Percentiles rank a stretch among this genome's conserved stretches.
phyloP scores from a whole-genome alignment of 345 rosid genomes.

The Cardamine occulta region DNA sequence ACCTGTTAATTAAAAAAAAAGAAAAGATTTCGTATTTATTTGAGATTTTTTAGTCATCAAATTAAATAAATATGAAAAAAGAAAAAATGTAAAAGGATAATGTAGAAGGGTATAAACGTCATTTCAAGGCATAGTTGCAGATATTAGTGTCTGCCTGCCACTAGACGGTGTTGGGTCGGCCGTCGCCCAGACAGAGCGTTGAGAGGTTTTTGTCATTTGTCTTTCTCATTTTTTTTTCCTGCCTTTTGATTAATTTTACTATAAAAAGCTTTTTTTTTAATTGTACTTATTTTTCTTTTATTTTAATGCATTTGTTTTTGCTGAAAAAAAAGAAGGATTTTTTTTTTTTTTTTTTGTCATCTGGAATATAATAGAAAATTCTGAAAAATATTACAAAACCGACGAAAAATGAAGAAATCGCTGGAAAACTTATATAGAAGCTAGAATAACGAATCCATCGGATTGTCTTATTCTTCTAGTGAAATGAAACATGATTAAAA shows the following conservation, averaged over 20 bases:
- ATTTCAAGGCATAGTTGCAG: constrained; percentile 34
- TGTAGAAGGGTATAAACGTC: constrained; percentile 36
- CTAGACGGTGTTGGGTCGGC: constrained; percentile 46
- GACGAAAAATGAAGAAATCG: too few species aligned
- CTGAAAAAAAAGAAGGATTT: neutral
- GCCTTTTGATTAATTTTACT: neutral
- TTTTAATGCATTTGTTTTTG: neutral
- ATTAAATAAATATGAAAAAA: neutral
- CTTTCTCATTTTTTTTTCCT: constrained; percentile 15
- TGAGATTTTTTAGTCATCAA: neutral
- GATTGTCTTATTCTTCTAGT: too few species aligned
- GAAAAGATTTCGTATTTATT: constrained; percentile 25
- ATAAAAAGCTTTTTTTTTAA: neutral
- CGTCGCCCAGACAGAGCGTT: constrained; percentile 39
- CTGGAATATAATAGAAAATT: too few species aligned
- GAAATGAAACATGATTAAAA: too few species aligned
- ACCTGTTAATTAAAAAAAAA: too few species aligned
- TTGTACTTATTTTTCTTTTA: neutral
- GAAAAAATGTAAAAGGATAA: neutral
- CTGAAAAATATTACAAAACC: too few species aligned
- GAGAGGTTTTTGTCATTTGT: constrained; percentile 42
- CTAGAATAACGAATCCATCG: too few species aligned
- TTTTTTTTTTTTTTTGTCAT: too few species aligned
- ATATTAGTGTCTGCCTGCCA: constrained; percentile 45
- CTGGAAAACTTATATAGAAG: too few species aligned